Conservation (phyloP, 257 asterid species). For the Coffea canephora region DNA sequence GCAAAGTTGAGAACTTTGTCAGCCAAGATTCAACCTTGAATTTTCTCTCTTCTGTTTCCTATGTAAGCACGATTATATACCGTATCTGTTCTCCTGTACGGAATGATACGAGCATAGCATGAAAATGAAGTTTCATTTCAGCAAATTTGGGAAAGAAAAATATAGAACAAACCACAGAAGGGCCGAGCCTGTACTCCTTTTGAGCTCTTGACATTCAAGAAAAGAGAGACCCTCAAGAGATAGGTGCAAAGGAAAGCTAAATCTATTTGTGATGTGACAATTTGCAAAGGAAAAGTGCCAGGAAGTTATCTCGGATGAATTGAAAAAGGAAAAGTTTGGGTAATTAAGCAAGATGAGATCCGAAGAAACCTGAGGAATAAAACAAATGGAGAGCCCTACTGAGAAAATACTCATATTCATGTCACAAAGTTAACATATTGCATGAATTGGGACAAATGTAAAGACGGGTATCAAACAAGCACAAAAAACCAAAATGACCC, state of each 20-base stretch:
- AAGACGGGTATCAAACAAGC: background rate
- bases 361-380: background rate
- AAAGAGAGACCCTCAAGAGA: slow-evolving; percentile 1
- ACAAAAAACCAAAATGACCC: background rate
- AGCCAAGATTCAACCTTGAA: background rate
- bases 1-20: background rate
- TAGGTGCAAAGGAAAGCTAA: background rate
- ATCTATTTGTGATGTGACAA: background rate
- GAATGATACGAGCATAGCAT: background rate
- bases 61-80: background rate
- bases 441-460: slow-evolving; percentile 6
- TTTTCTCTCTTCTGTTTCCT: background rate
- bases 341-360: slow-evolving; percentile 13
- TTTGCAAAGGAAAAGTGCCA: background rate
- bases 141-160: background rate
- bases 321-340: background rate
- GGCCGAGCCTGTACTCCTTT: background rate
- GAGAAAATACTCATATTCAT: background rate
- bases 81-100: too few species aligned
- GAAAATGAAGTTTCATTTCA: background rate
- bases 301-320: background rate
- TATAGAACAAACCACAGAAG: background rate
- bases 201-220: background rate
- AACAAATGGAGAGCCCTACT: background rate
- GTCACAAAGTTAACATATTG: background rate